Evolutionary conservation across 2,329 filamentous ascomycete genomes (phyloP), one percentile per base, ranked within the genome.

Genomic region (Fusarium sp.): DNA sequence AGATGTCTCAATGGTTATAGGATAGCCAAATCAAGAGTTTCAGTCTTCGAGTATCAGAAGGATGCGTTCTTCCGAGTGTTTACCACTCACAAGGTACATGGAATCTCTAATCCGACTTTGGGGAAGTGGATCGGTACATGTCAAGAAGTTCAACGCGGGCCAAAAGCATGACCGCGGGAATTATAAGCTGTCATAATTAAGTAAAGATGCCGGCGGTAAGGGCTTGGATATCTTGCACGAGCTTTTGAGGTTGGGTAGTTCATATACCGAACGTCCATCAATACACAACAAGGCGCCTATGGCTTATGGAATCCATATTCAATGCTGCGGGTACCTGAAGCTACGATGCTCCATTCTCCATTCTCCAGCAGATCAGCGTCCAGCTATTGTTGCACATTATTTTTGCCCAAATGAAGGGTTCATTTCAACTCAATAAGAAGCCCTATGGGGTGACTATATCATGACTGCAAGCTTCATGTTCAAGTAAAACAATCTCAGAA

Each of bases 291-390:
- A 14, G 5, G 14, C 41, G 23, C 28, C 26, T 18, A 12, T 43
- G 6, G 21, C 23, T 46, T 18, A 12, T 43, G 7, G 25, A 16
- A 21, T 28, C 26, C 11, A 28, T 50, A 37, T 19, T 18, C 12
- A 31, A 25, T 42, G 13, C 16, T 52, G 34, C 53, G 37, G 61
- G 54, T 65, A 65, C 62, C 18, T 53, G 41, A 34, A 65, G 42
- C 54, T 41, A 28, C 30, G 12, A 31, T 42, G 39, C 61, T 61
- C 61, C 61, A 65, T 65, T 23, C 34, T 51, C 41, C 34, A 59
- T 65, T 39, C 34, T 60, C 42, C 25, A 61, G 46, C 34, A 60
- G 34, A 57, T 57, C 42, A 30, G 19, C 6, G 25, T 30, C 23
- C 16, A n/a, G 9, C 49, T 42, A 37, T 21, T 52, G 41, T 52